These are phyloP conservation scores for Parafenestella ontariensis DNA, from an alignment of 2,329 filamentous ascomycete genomes.

Conservation along the genomic window DNA sequence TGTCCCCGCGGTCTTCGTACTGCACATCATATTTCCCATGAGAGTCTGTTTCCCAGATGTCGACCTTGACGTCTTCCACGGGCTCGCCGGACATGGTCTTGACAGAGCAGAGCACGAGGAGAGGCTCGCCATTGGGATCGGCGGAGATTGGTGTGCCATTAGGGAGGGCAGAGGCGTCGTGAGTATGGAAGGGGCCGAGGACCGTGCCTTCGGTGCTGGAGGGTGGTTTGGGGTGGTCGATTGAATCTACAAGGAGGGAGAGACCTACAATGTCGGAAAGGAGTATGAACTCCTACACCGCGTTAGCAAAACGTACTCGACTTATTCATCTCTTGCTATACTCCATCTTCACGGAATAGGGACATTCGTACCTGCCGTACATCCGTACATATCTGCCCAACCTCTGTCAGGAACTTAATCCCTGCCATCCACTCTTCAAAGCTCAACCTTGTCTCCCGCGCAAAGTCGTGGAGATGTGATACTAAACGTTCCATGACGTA, in stretches of 20 bases:
- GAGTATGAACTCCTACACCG: slow-evolving; percentile 74
- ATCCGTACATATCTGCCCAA: slow-evolving; percentile 76
- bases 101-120: slow-evolving; percentile 76
- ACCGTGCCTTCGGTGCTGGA: slow-evolving; percentile 78
- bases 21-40: slow-evolving; percentile 86
- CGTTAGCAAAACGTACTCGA: neutral
- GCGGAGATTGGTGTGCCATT: slow-evolving; percentile 70
- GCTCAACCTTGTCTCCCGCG: slow-evolving; percentile 77
- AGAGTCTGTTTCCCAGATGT: slow-evolving; percentile 86
- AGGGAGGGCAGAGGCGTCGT: slow-evolving; percentile 68
- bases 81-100: slow-evolving; percentile 70
- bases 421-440: slow-evolving; percentile 80
- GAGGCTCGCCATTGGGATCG: slow-evolving; percentile 72
- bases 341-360: neutral
- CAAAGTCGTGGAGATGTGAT: slow-evolving; percentile 81
- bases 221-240: slow-evolving; percentile 81
- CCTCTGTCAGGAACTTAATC: slow-evolving; percentile 72
- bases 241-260: slow-evolving; percentile 79
- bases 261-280: slow-evolving; percentile 81
- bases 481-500: slow-evolving; percentile 78
- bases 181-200: slow-evolving; percentile 82
- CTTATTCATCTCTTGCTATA: no score
- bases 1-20: slow-evolving; percentile 64
- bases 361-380: slow-evolving; percentile 67
- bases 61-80: slow-evolving; percentile 71